These are phyloP conservation scores for Coelastrella sp. DNA, from an alignment of 139 green algal genomes.

Conservation along the genomic window DNA sequence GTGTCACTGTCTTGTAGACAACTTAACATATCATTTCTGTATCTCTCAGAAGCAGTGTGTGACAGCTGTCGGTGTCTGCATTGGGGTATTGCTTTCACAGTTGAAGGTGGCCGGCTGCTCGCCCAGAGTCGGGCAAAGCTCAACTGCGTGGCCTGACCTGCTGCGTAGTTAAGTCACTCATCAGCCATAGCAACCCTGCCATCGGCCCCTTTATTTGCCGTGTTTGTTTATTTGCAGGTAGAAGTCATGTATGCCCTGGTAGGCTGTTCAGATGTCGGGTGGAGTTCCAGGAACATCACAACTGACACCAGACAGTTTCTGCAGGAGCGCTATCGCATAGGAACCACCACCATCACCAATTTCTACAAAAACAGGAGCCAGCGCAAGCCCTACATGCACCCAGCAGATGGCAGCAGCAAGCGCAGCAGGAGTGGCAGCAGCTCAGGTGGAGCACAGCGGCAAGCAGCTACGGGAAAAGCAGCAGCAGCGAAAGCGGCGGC, in stretches of 20 bases:
- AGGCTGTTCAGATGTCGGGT: slow-evolving; percentile 31
- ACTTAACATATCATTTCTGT: too few relatives aligned
- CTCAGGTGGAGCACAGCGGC: not conserved
- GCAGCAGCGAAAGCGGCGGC: slow-evolving; percentile 10
- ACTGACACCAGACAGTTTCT: not conserved
- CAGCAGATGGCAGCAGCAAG: not conserved
- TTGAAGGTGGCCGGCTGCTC: too few relatives aligned
- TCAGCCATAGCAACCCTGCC: too few relatives aligned
- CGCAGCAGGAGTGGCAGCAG: slow-evolving; percentile 9
- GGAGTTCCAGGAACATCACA: slow-evolving; percentile 27
- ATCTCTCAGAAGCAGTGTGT: too few relatives aligned
- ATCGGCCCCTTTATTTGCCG: too few relatives aligned
- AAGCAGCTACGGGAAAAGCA: not conserved
- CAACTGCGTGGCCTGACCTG: not conserved
- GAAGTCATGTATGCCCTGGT: slow-evolving; percentile 36
- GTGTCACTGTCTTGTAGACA: too few relatives aligned
- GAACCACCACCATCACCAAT: not conserved
- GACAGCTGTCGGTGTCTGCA: too few relatives aligned
- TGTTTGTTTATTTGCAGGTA: slow-evolving; percentile 7
- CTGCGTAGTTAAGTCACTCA: too few relatives aligned
- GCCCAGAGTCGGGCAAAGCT: too few relatives aligned
- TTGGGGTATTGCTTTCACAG: too few relatives aligned
- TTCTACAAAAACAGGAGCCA: slow-evolving; percentile 38
- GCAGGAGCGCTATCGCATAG: slow-evolving; percentile 9
- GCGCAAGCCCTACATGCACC: slow-evolving; percentile 9